phyloP scores from a whole-genome alignment of 2,329 filamentous ascomycete species.

The Trichoderma aggressivum region DNA sequence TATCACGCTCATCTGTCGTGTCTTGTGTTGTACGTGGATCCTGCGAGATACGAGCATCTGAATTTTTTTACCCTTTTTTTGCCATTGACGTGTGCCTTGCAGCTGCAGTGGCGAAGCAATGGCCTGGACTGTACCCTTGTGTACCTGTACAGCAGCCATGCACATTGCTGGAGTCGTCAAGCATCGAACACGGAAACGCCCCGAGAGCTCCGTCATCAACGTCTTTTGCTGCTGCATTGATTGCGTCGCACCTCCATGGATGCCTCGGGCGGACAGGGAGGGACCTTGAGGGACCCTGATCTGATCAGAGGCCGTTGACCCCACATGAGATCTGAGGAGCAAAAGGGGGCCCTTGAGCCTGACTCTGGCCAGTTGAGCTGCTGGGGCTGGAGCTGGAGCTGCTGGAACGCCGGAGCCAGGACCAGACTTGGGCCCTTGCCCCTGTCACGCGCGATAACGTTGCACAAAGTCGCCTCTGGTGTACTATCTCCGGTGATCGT shows the following conservation, averaged over 20 bases:
- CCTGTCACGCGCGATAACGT: not conserved
- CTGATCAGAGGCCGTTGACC: not conserved
- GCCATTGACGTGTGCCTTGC: not conserved
- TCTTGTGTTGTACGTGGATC: not conserved
- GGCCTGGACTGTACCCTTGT: not conserved
- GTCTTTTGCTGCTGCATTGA: not conserved
- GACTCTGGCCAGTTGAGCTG: not conserved
- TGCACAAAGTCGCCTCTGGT: not conserved
- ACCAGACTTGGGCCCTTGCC: not conserved
- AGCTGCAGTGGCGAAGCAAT: not conserved
- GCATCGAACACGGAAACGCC: not conserved
- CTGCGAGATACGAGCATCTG: not conserved
- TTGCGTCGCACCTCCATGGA: not conserved
- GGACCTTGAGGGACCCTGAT: not conserved
- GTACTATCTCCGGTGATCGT: not conserved
- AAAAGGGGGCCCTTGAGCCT: not conserved
- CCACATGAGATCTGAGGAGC: constrained; percentile 15
- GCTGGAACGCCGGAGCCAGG: not conserved
- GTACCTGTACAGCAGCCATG: not conserved
- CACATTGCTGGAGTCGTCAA: not conserved
- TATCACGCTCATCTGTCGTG: not conserved
- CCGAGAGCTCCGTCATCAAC: not conserved
- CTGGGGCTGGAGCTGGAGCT: not conserved
- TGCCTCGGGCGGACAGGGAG: not conserved
- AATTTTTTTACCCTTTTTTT: not conserved